Conservation (phyloP, 257 asterid genomes). For the Solanum stenotomum region DNA sequence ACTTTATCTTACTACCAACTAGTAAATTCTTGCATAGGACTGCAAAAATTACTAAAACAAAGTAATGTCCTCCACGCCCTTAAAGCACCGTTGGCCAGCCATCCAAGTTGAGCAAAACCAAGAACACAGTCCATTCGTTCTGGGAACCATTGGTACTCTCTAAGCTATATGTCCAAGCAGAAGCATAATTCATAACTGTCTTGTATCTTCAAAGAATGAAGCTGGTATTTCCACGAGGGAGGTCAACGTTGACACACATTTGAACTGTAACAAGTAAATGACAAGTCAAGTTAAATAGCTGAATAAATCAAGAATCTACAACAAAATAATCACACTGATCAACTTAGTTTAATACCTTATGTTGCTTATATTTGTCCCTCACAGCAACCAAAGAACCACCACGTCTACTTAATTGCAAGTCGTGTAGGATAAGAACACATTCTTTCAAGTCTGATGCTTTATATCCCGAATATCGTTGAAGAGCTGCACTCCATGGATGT, state of each 20-base stretch:
- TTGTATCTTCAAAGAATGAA: slow-evolving; percentile 23
- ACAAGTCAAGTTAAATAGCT: neutral
- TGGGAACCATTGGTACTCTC: neutral
- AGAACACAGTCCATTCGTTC: neutral
- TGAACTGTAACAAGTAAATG: slow-evolving; percentile 45
- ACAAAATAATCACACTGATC: neutral
- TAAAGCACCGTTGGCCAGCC: neutral
- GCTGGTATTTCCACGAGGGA: slow-evolving; percentile 46
- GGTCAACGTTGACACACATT: slow-evolving; percentile 43
- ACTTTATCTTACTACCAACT: neutral
- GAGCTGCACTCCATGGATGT: slow-evolving; percentile 58
- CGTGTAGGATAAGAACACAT: slow-evolving; percentile 54
- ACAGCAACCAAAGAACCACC: slow-evolving; percentile 49
- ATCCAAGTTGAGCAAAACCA: neutral
- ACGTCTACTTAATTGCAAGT: slow-evolving; percentile 48
- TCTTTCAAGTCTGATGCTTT: slow-evolving; percentile 59
- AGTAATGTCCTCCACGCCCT: neutral
- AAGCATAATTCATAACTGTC: neutral
- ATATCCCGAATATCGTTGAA: slow-evolving; percentile 47
- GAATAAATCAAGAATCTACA: neutral
- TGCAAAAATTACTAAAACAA: neutral
- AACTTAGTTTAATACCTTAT: slow-evolving; percentile 31
- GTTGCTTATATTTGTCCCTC: slow-evolving; percentile 71
- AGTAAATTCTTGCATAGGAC: neutral
- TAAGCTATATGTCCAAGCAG: neutral